These are phyloP conservation scores for Apiospora saccharicola DNA, from an alignment of 2,329 filamentous ascomycete genomes.

Conservation along the genomic window DNA sequence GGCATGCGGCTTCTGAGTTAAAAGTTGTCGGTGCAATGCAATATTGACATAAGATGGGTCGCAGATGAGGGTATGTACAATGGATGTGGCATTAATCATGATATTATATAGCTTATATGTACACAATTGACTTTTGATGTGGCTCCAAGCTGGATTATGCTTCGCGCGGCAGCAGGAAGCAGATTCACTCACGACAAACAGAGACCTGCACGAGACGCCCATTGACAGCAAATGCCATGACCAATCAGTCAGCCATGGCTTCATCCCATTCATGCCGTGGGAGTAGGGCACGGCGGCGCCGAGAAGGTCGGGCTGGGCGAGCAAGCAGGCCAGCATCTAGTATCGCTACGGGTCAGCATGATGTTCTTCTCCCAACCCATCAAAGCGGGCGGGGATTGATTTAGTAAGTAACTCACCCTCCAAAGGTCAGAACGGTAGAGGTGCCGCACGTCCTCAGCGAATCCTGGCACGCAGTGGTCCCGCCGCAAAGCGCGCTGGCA, in stretches of 20 bases:
- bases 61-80: background rate
- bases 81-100: background rate
- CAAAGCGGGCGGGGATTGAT: no score
- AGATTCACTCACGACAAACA: background rate
- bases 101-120: background rate
- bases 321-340: slow-evolving; percentile 29
- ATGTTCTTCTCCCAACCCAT: background rate
- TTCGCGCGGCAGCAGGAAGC: no score
- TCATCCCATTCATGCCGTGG: background rate
- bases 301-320: slow-evolving; percentile 33
- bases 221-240: background rate
- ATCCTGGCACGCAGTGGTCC: background rate
- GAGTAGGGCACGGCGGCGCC: slow-evolving; percentile 28
- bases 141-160: no score
- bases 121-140: background rate
- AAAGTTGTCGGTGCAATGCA: background rate
- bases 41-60: background rate
- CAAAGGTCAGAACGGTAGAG: background rate
- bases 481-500: slow-evolving; percentile 8
- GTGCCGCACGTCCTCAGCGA: slow-evolving; percentile 11
- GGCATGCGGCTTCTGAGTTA: no score
- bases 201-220: background rate
- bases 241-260: no score
- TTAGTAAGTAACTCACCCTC: slow-evolving; percentile 7
- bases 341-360: background rate